A percentile compares a stretch with the other conserved stretches of the same genome.
These are phyloP conservation scores for Pichia scutulata DNA, from an alignment of 805 yeast species.

Conservation along the genomic window DNA sequence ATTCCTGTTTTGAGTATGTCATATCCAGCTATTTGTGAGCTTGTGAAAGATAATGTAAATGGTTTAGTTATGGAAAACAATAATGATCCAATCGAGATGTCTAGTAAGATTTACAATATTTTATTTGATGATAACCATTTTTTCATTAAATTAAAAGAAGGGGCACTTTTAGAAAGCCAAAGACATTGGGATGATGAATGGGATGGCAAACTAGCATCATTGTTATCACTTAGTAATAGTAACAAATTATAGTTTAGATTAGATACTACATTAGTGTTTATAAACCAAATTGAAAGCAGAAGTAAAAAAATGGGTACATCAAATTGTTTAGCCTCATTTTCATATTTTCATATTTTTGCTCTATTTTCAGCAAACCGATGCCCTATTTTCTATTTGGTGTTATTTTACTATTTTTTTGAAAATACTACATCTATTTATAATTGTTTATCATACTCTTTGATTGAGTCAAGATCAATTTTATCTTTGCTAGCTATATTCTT, in stretches of 20 bases:
- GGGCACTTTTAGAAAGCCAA: constrained; percentile 67
- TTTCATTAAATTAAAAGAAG: constrained; percentile 41
- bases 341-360: not conserved
- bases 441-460: not conserved
- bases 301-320: not conserved
- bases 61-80: constrained; percentile 49
- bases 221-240: constrained; percentile 14
- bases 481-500: not conserved
- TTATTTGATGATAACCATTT: constrained; percentile 21
- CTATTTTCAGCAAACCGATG: not conserved
- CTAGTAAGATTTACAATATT: constrained; percentile 28
- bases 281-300: no score
- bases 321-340: not conserved
- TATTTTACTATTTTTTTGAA: not conserved
- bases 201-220: constrained; percentile 39
- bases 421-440: no score
- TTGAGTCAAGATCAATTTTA: not conserved
- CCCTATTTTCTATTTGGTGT: not conserved
- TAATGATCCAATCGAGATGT: constrained; percentile 35
- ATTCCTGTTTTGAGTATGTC: constrained; percentile 77
- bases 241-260: not conserved
- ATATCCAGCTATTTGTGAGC: constrained; percentile 72
- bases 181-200: constrained; percentile 74
- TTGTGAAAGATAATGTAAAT: constrained; percentile 60
- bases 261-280: no score